Base-by-base conservation (phyloP, 1,284 basidiomycete species). In the Puccinia sorghi region DNA sequence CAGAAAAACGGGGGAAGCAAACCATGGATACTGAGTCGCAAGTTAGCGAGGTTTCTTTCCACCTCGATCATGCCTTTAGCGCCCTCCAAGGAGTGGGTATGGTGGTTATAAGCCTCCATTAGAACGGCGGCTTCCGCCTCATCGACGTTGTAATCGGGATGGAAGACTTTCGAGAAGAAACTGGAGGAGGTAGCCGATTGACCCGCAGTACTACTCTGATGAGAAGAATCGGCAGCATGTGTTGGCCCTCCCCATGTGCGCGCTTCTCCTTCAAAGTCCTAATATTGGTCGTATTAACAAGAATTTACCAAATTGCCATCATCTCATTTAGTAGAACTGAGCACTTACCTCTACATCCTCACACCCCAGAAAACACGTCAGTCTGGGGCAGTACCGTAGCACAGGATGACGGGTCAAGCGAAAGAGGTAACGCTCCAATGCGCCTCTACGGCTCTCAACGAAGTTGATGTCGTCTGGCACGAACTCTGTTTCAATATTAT, bases 81-180 rank as follows among this genome's bases (percentile, higher is more conserved):
- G 32, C 25, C 43, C 46, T 77, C 74, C 12, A 77, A 39, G 27
- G 74, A 56, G 12, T 54, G 25, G 3, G 66, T 77, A 37, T 77
- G 64, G 56, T 39, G 66, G 9, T 46, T 67, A 25, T 69, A 77
- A 3, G 63, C 64, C 3, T 66, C 37, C 17, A 77, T 57, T 9
- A 27, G 20, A n/a, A 37, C 27, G 11, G 54, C 43, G 5, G 39
- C 66, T 12, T 77, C 74, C 6, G 39, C 17, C 25, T 63, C 63
- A n/a, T 77, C 74, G n/a, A 77, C 64, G 27, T 77, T 77, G 57
- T 69, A 77, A 59, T 77, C 74, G 25, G 74, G 74, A 70, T 77
- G 74, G 22, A 67, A 69, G 50, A 77, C 74, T 9, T 70, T 77
- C 5, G 74, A 77, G 52, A 77, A 77, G 64, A 77, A 77, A 46